Evolutionary conservation across 345 rosid genomes (phyloP).

Genomic region (Syzygium aqueum): DNA sequence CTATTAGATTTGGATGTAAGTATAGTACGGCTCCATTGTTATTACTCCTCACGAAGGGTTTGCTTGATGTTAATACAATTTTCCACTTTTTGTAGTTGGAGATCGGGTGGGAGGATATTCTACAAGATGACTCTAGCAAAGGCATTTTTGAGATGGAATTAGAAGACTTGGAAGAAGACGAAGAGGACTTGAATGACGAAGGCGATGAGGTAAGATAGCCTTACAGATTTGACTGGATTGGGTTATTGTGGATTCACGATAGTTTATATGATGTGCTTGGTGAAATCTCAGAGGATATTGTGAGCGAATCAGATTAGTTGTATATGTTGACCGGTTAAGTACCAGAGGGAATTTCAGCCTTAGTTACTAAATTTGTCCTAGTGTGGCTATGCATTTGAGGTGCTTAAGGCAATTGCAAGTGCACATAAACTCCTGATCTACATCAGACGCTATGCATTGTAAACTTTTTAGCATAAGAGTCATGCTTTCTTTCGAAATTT

Average conservation of each 20-base stretch:
- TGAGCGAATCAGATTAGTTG: neutral
- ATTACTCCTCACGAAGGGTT: neutral
- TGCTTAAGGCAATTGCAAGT: neutral
- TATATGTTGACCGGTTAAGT: neutral
- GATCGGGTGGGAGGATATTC: constrained; percentile 75
- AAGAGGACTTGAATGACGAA: constrained; percentile 19
- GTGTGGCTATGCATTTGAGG: neutral
- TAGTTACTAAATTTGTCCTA: neutral
- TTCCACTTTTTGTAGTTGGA: constrained; percentile 30
- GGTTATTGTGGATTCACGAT: neutral
- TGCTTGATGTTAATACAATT: neutral
- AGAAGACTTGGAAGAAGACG: constrained; percentile 43
- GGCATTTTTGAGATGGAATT: constrained; percentile 83
- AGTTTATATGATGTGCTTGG: neutral
- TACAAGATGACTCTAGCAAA: constrained; percentile 57
- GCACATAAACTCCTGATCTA: neutral
- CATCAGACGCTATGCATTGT: neutral
- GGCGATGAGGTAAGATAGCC: constrained; percentile 37
- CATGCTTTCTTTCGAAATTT: neutral
- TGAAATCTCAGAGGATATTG: neutral
- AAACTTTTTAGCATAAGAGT: neutral
- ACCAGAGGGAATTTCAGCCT: neutral
- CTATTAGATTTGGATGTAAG: constrained; percentile 89
- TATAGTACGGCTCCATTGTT: neutral
- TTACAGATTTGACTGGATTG: neutral